Evolutionary conservation across 73 alveolate genomes (phyloP).

Genomic region (Blepharisma japonicum): DNA sequence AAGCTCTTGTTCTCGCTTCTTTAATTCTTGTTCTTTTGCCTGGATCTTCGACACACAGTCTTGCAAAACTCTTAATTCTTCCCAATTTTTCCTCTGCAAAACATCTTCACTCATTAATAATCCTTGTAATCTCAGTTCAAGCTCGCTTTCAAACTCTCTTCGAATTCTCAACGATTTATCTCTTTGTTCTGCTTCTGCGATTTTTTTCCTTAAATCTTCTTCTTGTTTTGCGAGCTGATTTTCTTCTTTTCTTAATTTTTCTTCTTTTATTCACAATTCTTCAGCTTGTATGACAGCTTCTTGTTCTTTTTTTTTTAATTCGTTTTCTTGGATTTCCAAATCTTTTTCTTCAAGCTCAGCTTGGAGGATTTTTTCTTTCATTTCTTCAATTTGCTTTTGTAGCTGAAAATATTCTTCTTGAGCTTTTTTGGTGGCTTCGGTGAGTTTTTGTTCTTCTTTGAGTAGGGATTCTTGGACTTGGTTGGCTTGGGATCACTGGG

Average conservation of each 20-base stretch:
- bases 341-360: conserved; percentile 28
- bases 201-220: conserved; percentile 4
- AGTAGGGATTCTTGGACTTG: not conserved
- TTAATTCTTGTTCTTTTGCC: too few species aligned
- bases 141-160: conserved; percentile 16
- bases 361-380: not conserved
- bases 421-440: conserved; percentile 3
- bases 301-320: not conserved
- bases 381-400: not conserved
- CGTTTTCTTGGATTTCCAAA: conserved; percentile 8
- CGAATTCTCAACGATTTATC: not conserved
- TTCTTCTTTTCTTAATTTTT: conserved; percentile 10
- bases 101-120: conserved; percentile 24
- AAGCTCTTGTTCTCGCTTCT: too few species aligned
- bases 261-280: conserved; percentile 20
- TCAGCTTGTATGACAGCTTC: conserved; percentile 23
- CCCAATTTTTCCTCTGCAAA: conserved; percentile 23
- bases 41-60: not conserved
- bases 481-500: conserved; percentile 20
- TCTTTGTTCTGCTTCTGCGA: conserved; percentile 21
- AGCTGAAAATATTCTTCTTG: not conserved
- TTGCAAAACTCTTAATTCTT: not conserved
- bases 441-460: conserved; percentile 17
- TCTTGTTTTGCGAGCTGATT: conserved; percentile 2
- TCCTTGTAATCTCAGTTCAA: conserved; percentile 16